A percentile compares a stretch with the other conserved stretches of the same genome.
These are phyloP conservation scores for Albifimbria verrucaria DNA, from an alignment of 2,329 filamentous ascomycete genomes.

Conservation along the genomic window DNA sequence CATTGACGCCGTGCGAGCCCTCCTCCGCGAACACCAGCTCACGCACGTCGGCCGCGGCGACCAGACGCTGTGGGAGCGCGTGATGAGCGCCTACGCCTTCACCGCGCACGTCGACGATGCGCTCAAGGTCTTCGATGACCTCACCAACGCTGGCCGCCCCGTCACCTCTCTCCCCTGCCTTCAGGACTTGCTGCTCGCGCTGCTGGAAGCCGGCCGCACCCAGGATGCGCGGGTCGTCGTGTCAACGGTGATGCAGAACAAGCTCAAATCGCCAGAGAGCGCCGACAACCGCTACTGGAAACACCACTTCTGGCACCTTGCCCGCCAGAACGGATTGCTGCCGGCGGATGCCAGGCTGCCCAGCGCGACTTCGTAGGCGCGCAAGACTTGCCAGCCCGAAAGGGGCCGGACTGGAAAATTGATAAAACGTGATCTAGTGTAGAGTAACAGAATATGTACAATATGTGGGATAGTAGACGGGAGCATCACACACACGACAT, in stretches of 20 bases:
- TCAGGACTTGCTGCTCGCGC: conserved; percentile 35
- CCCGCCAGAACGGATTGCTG: conserved; percentile 36
- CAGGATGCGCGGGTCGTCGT: conserved; percentile 31
- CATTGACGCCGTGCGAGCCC: conserved; percentile 52
- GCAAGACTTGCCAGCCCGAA: too few relatives aligned
- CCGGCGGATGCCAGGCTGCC: too few relatives aligned
- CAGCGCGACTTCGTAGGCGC: too few relatives aligned
- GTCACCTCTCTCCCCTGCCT: conserved; percentile 41
- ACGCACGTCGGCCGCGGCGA: conserved; percentile 39
- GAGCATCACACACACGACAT: too few relatives aligned
- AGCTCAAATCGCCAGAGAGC: conserved; percentile 17
- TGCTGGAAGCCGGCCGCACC: conserved; percentile 20
- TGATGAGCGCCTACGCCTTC: conserved; percentile 64
- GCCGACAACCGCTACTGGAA: conserved; percentile 36
- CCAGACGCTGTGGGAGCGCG: conserved; percentile 65
- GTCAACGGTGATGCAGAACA: conserved; percentile 21
- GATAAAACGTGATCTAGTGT: too few relatives aligned
- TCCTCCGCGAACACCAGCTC: conserved; percentile 57
- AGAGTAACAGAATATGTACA: too few relatives aligned
- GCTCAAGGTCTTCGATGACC: conserved; percentile 44
- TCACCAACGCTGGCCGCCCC: conserved; percentile 35
- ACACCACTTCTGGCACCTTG: conserved; percentile 50
- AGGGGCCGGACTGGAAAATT: too few relatives aligned
- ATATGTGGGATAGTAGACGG: too few relatives aligned
- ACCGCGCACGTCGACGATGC: conserved; percentile 48